Conservation (phyloP, 1,139 yeast genomes). For the Nakaseomyces glabratus region DNA sequence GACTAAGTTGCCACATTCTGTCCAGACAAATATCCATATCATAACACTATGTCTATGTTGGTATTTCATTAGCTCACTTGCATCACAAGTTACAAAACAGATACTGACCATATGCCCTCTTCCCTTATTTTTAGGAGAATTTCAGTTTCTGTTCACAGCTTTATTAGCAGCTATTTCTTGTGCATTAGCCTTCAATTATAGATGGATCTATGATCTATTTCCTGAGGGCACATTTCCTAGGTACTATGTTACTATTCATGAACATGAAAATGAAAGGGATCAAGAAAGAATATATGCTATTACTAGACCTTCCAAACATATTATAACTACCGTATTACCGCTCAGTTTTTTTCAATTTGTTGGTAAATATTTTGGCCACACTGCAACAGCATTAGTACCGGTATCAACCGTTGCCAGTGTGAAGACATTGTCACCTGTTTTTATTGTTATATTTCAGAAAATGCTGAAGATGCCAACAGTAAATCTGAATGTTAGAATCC, state of each 20-base stretch:
- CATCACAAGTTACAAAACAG: slow-evolving; percentile 73
- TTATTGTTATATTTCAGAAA: slow-evolving; percentile 73
- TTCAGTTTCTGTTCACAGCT: slow-evolving; percentile 71
- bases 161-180: slow-evolving; percentile 29
- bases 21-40: slow-evolving; percentile 26
- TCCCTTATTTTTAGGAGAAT: slow-evolving; percentile 80
- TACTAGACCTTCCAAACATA: slow-evolving; percentile 34
- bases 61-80: slow-evolving; percentile 74
- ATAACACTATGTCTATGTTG: slow-evolving; percentile 57
- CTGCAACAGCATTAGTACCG: slow-evolving; percentile 83
- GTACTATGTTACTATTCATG: slow-evolving; percentile 12
- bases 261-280: slow-evolving; percentile 13
- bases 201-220: slow-evolving; percentile 30
- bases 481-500: slow-evolving; percentile 62
- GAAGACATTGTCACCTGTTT: slow-evolving; percentile 82
- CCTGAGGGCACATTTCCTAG: slow-evolving; percentile 52
- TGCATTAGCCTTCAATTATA: slow-evolving; percentile 19
- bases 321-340: slow-evolving; percentile 69
- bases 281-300: slow-evolving; percentile 15
- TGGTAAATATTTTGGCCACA: slow-evolving; percentile 86
- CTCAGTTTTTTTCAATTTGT: slow-evolving; percentile 87
- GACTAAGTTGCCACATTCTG: neutral
- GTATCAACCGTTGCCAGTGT: slow-evolving; percentile 91
- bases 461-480: slow-evolving; percentile 44
- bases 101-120: slow-evolving; percentile 63